Evolutionary conservation across 1,139 yeast genomes (phyloP).

Genomic region (Suhomyces terraborum): DNA sequence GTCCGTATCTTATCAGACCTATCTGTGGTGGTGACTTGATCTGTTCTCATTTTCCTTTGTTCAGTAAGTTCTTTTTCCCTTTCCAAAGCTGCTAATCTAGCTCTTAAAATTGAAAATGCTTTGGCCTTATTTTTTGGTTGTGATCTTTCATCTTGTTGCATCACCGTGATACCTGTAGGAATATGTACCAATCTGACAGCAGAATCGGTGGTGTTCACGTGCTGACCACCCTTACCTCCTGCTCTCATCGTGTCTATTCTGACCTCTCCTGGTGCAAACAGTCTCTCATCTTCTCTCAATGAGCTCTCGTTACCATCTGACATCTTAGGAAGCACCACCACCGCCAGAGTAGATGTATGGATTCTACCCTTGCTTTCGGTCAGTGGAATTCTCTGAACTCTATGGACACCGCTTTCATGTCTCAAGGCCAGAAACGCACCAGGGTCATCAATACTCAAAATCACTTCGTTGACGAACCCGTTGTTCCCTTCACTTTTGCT

Average conservation of each 20-base stretch:
- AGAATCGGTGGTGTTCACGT: constrained; percentile 96
- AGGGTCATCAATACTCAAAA: constrained; percentile 68
- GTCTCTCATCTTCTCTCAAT: constrained; percentile 63
- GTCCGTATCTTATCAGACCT: constrained; percentile 93
- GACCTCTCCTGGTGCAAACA: constrained; percentile 84
- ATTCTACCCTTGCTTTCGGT: constrained; percentile 93
- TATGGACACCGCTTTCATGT: constrained; percentile 92
- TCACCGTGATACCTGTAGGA: constrained; percentile 87
- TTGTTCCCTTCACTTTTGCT: constrained; percentile 68
- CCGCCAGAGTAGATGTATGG: constrained; percentile 96
- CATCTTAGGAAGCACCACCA: constrained; percentile 86
- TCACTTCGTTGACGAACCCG: constrained; percentile 67
- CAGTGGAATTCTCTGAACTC: constrained; percentile 92
- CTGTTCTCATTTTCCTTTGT: constrained; percentile 70
- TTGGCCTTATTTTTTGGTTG: constrained; percentile 96
- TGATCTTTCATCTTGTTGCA: constrained; percentile 93
- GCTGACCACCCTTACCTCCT: constrained; percentile 98
- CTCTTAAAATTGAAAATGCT: constrained; percentile 80
- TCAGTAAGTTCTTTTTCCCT: constrained; percentile 62
- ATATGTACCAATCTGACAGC: constrained; percentile 92
- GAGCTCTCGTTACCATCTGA: constrained; percentile 58
- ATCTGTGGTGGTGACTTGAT: constrained; percentile 86
- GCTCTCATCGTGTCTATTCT: constrained; percentile 95
- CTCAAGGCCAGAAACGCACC: constrained; percentile 76
- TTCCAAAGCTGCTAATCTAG: constrained; percentile 82